A percentile compares a stretch with the other conserved stretches of the same genome.
phyloP scores from a whole-genome alignment of 108 stramenopile species.

The Mayamaea pseudoterrestris region DNA sequence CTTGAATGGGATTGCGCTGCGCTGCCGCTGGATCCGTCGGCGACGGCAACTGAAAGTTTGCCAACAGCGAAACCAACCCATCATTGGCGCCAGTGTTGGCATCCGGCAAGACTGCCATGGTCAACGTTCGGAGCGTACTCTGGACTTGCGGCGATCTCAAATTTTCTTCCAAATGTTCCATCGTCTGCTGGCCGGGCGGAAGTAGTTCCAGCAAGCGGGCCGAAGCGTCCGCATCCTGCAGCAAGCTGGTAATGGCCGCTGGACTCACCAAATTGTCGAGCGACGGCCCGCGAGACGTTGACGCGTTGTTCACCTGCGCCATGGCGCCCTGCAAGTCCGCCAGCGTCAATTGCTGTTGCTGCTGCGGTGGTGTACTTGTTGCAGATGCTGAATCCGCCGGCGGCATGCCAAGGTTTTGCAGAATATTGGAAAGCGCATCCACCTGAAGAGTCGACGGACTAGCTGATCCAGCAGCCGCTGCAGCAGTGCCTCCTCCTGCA shows the following conservation, averaged over 20 bases:
- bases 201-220: slow-evolving; percentile 48
- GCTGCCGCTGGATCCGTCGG: slow-evolving; percentile 37
- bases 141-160: slow-evolving; percentile 59
- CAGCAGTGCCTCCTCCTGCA: neutral
- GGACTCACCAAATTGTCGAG: slow-evolving; percentile 53
- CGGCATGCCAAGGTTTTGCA: slow-evolving; percentile 78
- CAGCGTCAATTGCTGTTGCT: slow-evolving; percentile 38
- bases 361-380: slow-evolving; percentile 3
- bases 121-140: slow-evolving; percentile 54
- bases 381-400: slow-evolving; percentile 21
- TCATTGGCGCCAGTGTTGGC: slow-evolving; percentile 38
- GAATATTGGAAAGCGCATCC: slow-evolving; percentile 67
- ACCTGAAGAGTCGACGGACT: slow-evolving; percentile 66
- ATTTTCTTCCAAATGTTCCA: slow-evolving; percentile 47
- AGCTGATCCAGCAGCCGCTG: slow-evolving; percentile 5
- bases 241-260: slow-evolving; percentile 19
- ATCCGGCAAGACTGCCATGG: slow-evolving; percentile 43
- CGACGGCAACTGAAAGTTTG: slow-evolving; percentile 62
- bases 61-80: slow-evolving; percentile 59
- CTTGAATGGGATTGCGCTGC: slow-evolving; percentile 54
- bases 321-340: slow-evolving; percentile 73
- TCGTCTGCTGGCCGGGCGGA: slow-evolving; percentile 41
- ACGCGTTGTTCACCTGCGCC: slow-evolving; percentile 39
- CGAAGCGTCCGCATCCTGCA: slow-evolving; percentile 35
- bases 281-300: slow-evolving; percentile 23